Conservation (phyloP, 2,329 filamentous ascomycete species). For the Penicillium rolfsii region DNA sequence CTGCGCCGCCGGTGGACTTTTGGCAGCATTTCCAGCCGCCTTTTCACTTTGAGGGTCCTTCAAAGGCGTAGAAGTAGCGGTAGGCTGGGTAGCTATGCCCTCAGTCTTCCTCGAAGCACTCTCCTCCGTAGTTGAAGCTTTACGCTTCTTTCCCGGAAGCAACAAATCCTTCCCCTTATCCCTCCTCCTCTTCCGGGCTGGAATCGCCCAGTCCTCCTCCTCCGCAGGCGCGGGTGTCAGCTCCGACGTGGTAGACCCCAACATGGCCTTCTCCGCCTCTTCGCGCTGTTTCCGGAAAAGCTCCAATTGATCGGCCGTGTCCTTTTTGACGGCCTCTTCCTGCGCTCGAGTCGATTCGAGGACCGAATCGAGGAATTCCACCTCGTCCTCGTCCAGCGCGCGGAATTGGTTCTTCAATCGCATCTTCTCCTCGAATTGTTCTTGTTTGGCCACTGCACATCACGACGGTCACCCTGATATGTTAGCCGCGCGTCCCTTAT, state of each 20-base stretch:
- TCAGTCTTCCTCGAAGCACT: constrained; percentile 2
- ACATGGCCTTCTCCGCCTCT: constrained; percentile 57
- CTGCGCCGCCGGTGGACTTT: background rate
- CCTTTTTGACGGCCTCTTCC: constrained; percentile 60
- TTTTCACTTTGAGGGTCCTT: background rate
- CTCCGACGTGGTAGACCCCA: constrained; percentile 43
- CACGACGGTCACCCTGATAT: constrained; percentile 42
- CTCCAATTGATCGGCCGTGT: constrained; percentile 63
- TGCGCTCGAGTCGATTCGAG: constrained; percentile 60
- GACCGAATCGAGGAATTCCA: constrained; percentile 59
- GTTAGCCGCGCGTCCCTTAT: constrained; percentile 37
- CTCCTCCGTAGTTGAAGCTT: constrained; percentile 38
- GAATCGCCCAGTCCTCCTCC: constrained; percentile 54
- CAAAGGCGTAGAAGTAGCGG: background rate
- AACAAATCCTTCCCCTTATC: constrained; percentile 49
- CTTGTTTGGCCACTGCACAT: constrained; percentile 52
- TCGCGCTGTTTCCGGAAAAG: constrained; percentile 63
- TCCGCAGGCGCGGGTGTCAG: constrained; percentile 38
- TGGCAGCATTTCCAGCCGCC: constrained; percentile 5
- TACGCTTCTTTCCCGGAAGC: constrained; percentile 48
- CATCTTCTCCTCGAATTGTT: constrained; percentile 56
- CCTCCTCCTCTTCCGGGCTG: constrained; percentile 58
- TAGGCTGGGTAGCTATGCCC: background rate
- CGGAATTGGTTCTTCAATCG: constrained; percentile 57
- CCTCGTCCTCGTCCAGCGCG: constrained; percentile 55